Percentiles rank a stretch among this genome's conserved stretches.
Evolutionary conservation across 2,329 filamentous ascomycete species (phyloP).

Genomic region (Ophiostoma ips): DNA sequence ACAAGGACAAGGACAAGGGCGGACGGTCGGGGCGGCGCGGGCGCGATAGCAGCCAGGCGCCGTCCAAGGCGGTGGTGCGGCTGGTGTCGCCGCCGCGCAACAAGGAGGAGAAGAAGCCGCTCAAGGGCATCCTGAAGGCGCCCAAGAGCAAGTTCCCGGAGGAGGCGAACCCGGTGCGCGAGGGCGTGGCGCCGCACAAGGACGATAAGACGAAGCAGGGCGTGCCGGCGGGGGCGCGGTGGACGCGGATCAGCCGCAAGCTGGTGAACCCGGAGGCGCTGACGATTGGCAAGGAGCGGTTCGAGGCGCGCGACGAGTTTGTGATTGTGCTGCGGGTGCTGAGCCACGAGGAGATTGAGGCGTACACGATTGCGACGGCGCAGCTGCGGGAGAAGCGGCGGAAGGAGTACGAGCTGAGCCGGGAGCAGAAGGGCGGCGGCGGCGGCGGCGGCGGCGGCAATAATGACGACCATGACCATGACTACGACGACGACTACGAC

Average conservation of each 20-base stretch:
- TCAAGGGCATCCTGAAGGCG: conserved; percentile 75
- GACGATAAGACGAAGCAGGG: conserved; percentile 57
- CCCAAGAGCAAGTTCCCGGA: conserved; percentile 78
- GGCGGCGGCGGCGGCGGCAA: conserved; percentile 18
- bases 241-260: conserved; percentile 84
- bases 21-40: conserved; percentile 4
- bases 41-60: conserved; percentile 6
- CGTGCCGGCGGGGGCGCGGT: conserved; percentile 65
- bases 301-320: conserved; percentile 82
- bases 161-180: conserved; percentile 66
- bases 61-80: conserved; percentile 28
- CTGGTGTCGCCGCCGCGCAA: conserved; percentile 58
- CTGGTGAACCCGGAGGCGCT: conserved; percentile 83
- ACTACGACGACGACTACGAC: conserved; percentile 5
- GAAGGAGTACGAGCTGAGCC: conserved; percentile 23
- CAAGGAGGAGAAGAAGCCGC: conserved; percentile 35
- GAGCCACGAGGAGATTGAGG: conserved; percentile 78
- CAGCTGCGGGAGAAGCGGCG: conserved; percentile 47
- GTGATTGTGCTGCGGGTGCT: conserved; percentile 85
- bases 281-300: conserved; percentile 75
- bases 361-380: conserved; percentile 67
- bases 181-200: conserved; percentile 89
- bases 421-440: conserved; percentile 8
- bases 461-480: conserved; percentile 15
- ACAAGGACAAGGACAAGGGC: neutral